phyloP scores from a whole-genome alignment of 345 rosid genomes.

The Eucalyptus lansdowneana region DNA sequence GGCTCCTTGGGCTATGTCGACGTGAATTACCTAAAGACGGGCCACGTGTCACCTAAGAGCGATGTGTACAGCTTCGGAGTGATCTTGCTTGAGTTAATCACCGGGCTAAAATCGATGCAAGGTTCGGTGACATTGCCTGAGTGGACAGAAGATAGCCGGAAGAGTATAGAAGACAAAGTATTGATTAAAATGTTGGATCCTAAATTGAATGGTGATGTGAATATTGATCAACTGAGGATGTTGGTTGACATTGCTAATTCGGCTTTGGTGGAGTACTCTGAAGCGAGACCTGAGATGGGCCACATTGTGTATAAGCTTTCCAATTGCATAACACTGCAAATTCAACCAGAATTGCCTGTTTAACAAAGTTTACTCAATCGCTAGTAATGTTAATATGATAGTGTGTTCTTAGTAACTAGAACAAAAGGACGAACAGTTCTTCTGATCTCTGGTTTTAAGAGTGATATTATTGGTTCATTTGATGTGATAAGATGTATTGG shows the following conservation, averaged over 20 bases:
- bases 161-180: not conserved
- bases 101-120: conserved; percentile 19
- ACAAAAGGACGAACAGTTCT: not conserved
- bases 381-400: too few species aligned
- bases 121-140: conserved; percentile 22
- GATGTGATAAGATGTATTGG: not conserved
- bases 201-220: conserved; percentile 13
- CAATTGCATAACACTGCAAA: not conserved
- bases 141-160: conserved; percentile 18
- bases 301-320: conserved; percentile 4
- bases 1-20: conserved; percentile 28
- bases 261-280: conserved; percentile 8
- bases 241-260: conserved; percentile 13
- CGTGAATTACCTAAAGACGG: conserved; percentile 17
- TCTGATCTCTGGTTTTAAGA: not conserved
- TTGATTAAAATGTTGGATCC: conserved; percentile 20
- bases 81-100: conserved; percentile 19
- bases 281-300: conserved; percentile 25
- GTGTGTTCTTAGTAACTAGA: not conserved
- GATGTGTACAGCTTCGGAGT: conserved; percentile 34
- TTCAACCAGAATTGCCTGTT: not conserved
- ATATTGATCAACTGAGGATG: conserved; percentile 11
- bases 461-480: not conserved
- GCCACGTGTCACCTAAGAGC: conserved; percentile 12
- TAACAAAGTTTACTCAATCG: not conserved